Evolutionary conservation across 2,329 filamentous ascomycete species (phyloP).

Genomic region (Clarireedia sp.): DNA sequence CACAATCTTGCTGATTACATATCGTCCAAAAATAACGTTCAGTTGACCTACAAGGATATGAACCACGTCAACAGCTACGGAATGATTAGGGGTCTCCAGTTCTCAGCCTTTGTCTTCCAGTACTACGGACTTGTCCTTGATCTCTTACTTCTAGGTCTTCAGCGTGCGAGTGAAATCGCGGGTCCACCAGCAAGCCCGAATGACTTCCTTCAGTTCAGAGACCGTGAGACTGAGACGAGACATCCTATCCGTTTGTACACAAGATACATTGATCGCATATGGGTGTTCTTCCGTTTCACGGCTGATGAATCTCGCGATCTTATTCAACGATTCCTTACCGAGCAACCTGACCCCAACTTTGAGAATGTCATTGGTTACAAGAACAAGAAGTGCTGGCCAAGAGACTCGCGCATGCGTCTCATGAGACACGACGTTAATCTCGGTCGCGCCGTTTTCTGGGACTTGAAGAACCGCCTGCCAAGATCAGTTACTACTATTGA

Average conservation of each 20-base stretch:
- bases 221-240: constrained; percentile 81
- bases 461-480: constrained; percentile 92
- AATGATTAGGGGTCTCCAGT: constrained; percentile 95
- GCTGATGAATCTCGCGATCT: constrained; percentile 92
- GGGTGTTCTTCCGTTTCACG: constrained; percentile 91
- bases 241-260: constrained; percentile 98
- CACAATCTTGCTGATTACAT: constrained; percentile 99
- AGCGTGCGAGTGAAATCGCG: constrained; percentile 96
- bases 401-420: constrained; percentile 92
- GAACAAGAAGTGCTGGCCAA: constrained; percentile 99
- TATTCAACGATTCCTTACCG: constrained; percentile 94
- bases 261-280: constrained; percentile 95
- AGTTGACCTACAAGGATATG: constrained; percentile 99
- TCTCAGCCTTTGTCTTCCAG: constrained; percentile 98
- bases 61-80: constrained; percentile 99
- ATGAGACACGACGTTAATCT: constrained; percentile 99
- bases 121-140: constrained; percentile 96
- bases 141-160: constrained; percentile 80
- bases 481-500: constrained; percentile 95
- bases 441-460: constrained; percentile 96
- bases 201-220: constrained; percentile 94
- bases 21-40: constrained; percentile 98
- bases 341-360: constrained; percentile 97
- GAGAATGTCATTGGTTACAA: constrained; percentile 98
- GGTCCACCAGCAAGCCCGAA: constrained; percentile 90